Conservation (phyloP, 2,329 filamentous ascomycete genomes). For the Trematosphaeria pertusa region DNA sequence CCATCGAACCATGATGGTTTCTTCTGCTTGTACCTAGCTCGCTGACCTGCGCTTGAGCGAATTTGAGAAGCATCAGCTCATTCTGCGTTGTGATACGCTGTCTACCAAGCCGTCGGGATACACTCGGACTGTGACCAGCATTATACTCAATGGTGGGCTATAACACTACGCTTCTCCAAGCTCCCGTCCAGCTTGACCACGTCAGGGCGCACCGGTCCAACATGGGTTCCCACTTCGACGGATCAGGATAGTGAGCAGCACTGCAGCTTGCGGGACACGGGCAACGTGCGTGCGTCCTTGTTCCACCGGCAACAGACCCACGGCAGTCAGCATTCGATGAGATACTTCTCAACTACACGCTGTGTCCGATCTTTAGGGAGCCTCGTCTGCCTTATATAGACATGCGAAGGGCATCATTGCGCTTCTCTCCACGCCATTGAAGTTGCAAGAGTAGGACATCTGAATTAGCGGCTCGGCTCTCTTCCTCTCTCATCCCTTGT, state of each 20-base stretch:
- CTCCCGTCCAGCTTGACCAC: neutral
- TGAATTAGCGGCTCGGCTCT: neutral
- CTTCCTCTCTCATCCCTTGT: neutral
- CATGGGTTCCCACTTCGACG: neutral
- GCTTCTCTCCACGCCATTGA: neutral
- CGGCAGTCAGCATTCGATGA: neutral
- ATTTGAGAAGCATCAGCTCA: too few species aligned
- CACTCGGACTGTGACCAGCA: too few species aligned
- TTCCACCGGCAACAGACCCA: constrained; percentile 2
- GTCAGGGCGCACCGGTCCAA: neutral
- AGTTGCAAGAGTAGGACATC: too few species aligned
- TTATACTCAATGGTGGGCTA: too few species aligned
- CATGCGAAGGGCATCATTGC: neutral
- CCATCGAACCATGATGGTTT: too few species aligned
- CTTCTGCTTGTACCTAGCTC: too few species aligned
- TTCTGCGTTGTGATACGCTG: too few species aligned
- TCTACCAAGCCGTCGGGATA: too few species aligned
- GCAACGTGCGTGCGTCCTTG: constrained; percentile 13
- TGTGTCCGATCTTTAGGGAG: neutral
- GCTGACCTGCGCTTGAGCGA: too few species aligned
- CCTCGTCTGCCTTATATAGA: neutral
- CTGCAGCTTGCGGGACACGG: constrained; percentile 15
- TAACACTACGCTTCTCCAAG: neutral
- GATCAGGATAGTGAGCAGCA: constrained; percentile 3
- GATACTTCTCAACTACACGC: neutral